Conservation (phyloP, 768 basidiomycete genomes). For the Solioccasus polychromus region DNA sequence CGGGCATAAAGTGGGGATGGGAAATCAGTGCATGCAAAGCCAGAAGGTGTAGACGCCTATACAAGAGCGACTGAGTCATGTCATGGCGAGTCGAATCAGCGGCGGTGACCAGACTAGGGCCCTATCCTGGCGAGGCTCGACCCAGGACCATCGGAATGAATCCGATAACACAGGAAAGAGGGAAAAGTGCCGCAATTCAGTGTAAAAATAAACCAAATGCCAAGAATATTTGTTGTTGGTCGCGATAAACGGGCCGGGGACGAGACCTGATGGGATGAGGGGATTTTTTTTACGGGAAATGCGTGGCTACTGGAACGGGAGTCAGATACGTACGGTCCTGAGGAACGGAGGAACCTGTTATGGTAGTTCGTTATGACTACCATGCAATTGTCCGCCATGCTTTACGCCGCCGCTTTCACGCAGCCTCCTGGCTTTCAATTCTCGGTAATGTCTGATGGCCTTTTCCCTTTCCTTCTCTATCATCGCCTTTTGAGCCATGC, state of each 20-base stretch:
- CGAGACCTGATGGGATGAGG: too few relatives aligned
- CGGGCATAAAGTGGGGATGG: conserved; percentile 20
- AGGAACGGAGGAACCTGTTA: conserved; percentile 5
- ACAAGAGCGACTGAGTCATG: conserved; percentile 5
- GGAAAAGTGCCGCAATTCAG: too few relatives aligned
- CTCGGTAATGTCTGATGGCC: conserved; percentile 63
- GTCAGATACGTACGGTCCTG: neutral
- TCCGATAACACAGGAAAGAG: too few relatives aligned
- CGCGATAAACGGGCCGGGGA: too few relatives aligned
- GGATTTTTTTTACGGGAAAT: conserved; percentile 5
- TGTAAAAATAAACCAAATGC: too few relatives aligned
- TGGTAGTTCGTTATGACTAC: conserved; percentile 6
- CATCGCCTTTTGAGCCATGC: conserved; percentile 74
- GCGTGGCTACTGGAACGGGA: neutral
- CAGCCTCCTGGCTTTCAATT: conserved; percentile 55
- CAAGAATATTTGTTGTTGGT: too few relatives aligned
- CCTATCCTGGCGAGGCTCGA: neutral
- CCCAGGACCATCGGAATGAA: too few relatives aligned
- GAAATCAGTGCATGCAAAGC: conserved; percentile 11
- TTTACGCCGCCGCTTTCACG: conserved; percentile 12
- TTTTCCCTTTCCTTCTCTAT: conserved; percentile 75
- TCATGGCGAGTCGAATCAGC: too few relatives aligned
- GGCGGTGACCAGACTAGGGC: conserved; percentile 3
- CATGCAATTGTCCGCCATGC: conserved; percentile 7
- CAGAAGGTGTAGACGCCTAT: conserved; percentile 3